Base-by-base conservation (phyloP, 768 basidiomycete species). In the Leucosporidium scottii region DNA sequence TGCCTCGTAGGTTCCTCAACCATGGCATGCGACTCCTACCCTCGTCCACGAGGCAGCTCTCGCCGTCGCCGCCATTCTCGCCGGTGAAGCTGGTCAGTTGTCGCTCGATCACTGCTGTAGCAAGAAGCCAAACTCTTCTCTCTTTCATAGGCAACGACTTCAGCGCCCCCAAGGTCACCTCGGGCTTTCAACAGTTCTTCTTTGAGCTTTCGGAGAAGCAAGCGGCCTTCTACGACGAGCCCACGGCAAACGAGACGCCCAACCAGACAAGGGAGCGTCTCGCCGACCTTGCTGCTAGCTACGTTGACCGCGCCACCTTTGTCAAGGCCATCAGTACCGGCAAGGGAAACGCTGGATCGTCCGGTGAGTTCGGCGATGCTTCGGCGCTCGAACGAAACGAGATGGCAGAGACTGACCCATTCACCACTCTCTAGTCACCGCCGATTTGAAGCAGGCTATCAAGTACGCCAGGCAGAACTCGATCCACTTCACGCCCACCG, bases 401-500 rank as follows among this genome's bases (percentile, higher is more conserved):
- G 34, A 34, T 10, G 34, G 18, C 30, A 30, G 39, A 6, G 6
- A 34, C 55, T 56, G 18, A 56, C 10, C 21, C 30, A 2, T 6
- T 56, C 30, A 10, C 15, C 17, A 18, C 15, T 44, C 13, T 34
- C 5, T 12, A n/a, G 59, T 59, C 44, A 59, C 59, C 17, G 23
- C 15, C 27, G 68, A 69, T 58, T 31, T 73, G n/a, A 73, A 73
- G 60, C 68, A 67, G 0, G 63, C 65, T 23, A 44, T 73, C 58
- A 67, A 68, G 62, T 70, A 65, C 30, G 59, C 36, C 63, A 1
- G 65, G 39, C 6, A 60, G 59, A 60, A 60, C 44, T 28, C 28
- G n/a, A 53, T 73, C 2, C 72, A 73, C 30, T 68, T 73, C 17
- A 73, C 72, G 0, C 72, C 72, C 1, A 73, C 72, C 20, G 72